phyloP scores from a whole-genome alignment of 2,329 filamentous ascomycete species.

The Cladorrhinum sp. region DNA sequence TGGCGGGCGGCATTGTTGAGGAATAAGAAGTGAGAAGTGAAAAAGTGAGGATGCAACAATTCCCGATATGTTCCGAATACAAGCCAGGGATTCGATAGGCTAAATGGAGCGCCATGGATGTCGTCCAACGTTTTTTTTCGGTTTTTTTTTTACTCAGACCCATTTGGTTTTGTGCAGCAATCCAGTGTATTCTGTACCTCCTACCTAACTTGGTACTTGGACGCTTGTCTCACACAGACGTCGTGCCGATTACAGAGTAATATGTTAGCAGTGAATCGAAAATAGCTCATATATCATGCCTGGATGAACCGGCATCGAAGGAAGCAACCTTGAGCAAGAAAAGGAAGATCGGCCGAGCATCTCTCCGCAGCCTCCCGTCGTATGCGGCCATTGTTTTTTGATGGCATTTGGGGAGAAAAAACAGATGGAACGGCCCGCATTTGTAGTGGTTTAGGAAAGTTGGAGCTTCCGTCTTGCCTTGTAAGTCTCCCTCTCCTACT shows the following conservation, averaged over 20 bases:
- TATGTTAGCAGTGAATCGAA: background rate
- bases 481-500: background rate
- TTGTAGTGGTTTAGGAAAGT: background rate
- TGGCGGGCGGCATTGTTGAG: background rate
- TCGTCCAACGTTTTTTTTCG: conserved; percentile 5
- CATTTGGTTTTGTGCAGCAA: background rate
- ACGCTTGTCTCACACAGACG: background rate
- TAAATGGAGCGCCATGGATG: conserved; percentile 15
- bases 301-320: no score
- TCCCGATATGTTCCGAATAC: conserved; percentile 26
- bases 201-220: background rate
- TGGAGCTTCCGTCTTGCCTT: background rate
- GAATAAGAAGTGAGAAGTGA: background rate
- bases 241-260: background rate
- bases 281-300: conserved; percentile 3
- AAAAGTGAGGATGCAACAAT: background rate
- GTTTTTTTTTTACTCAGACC: conserved; percentile 10
- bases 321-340: background rate
- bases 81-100: conserved; percentile 23
- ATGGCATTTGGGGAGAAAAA: background rate
- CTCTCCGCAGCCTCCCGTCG: background rate
- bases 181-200: no score
- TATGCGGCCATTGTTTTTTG: background rate
- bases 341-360: background rate
- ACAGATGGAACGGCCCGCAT: conserved; percentile 1